These are phyloP conservation scores for Clitopilus hobsonii DNA, from an alignment of 768 basidiomycete genomes.

Conservation along the genomic window DNA sequence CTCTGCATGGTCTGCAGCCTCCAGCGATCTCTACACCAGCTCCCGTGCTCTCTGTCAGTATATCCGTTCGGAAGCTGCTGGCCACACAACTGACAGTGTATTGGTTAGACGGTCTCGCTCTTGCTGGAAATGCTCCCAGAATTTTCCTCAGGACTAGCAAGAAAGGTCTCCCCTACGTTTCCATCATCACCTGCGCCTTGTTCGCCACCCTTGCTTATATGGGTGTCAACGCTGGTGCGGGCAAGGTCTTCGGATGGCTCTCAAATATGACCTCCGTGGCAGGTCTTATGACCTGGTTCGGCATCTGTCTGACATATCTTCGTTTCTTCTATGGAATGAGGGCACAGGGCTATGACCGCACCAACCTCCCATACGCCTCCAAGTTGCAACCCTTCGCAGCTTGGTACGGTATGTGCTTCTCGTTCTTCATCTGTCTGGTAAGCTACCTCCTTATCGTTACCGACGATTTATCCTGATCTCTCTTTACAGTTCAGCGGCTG, in stretches of 20 bases:
- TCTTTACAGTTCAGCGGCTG: constrained; percentile 37
- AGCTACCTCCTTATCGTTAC: constrained; percentile 17
- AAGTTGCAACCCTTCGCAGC: constrained; percentile 71
- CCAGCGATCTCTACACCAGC: constrained; percentile 85
- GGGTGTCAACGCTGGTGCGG: constrained; percentile 63
- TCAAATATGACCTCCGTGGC: constrained; percentile 66
- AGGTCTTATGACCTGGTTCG: constrained; percentile 80
- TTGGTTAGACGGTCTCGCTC: constrained; percentile 68
- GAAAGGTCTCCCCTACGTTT: constrained; percentile 72
- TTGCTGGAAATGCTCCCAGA: constrained; percentile 75
- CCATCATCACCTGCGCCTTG: constrained; percentile 61
- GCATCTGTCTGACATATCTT: constrained; percentile 70
- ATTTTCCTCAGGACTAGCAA: constrained; percentile 68
- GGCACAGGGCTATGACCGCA: constrained; percentile 73
- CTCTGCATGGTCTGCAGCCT: constrained; percentile 91
- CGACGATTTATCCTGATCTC: not conserved
- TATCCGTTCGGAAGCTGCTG: not conserved
- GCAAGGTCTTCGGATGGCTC: constrained; percentile 78
- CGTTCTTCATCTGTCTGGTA: constrained; percentile 58
- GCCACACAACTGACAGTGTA: constrained; percentile 2
- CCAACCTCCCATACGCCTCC: constrained; percentile 64
- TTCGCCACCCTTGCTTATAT: constrained; percentile 81
- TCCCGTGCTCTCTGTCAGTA: constrained; percentile 79
- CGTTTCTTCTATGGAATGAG: constrained; percentile 85
- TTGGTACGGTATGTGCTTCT: constrained; percentile 44